Evolutionary conservation across 371 early-diverging fungal species (phyloP).

Genomic region (Mortierella sp.): DNA sequence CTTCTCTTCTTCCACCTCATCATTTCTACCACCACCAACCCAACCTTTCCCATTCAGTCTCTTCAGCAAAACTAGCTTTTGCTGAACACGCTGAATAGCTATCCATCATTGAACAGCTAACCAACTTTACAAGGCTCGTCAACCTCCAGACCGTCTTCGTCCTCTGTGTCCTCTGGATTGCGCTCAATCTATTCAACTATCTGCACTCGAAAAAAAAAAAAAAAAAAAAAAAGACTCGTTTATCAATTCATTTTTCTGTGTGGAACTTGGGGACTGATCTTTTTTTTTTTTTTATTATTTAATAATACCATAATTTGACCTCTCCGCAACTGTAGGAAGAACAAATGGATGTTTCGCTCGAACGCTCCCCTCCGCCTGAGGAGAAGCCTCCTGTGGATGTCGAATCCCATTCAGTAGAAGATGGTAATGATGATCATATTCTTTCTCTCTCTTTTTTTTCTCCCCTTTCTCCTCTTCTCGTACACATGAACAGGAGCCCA

Average conservation of each 20-base stretch:
- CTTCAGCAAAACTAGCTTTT: conserved; percentile 5
- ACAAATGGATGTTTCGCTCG: conserved; percentile 6
- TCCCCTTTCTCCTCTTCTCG: no score
- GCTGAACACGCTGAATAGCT: conserved; percentile 27
- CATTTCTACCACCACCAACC: no score
- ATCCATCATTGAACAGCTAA: conserved; percentile 46
- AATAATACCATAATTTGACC: no score
- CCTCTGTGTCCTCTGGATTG: conserved; percentile 38
- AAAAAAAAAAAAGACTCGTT: no score
- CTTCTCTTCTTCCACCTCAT: no score
- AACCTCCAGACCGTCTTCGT: conserved; percentile 38
- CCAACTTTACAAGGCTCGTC: conserved; percentile 24
- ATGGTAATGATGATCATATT: conserved; percentile 1
- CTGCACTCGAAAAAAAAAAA: conserved; percentile 48
- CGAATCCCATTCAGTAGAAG: conserved; percentile 1
- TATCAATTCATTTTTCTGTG: no score
- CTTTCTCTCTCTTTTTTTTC: no score
- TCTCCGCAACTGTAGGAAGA: conserved; percentile 1
- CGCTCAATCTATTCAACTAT: conserved; percentile 46
- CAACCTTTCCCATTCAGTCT: no score
- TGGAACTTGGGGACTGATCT: no score
- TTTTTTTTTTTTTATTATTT: no score
- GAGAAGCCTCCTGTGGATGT: conserved; percentile 2
- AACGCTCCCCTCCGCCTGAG: neutral
- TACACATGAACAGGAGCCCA: no score